Evolutionary conservation across 768 basidiomycete species (phyloP).

Genomic region (Naematelia aurantialba): DNA sequence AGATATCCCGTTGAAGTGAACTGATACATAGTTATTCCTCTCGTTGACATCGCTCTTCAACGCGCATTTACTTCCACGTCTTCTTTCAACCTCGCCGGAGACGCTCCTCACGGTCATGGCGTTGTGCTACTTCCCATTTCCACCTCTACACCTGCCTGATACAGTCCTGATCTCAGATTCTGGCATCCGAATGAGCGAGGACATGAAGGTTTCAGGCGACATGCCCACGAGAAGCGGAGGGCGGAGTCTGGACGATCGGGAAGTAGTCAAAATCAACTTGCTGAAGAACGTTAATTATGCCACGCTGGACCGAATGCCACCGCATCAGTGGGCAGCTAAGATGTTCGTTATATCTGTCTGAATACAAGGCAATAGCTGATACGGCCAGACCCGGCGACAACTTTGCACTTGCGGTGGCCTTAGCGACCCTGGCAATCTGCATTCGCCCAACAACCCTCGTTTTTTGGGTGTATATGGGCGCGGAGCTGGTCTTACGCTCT

Average conservation of each 20-base stretch:
- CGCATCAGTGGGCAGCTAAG: not conserved
- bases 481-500: conserved; percentile 53
- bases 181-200: conserved; percentile 1
- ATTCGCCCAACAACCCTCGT: conserved; percentile 84
- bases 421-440: conserved; percentile 74
- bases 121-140: conserved; percentile 63
- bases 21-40: conserved; percentile 62
- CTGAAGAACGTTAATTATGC: conserved; percentile 25
- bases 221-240: too few relatives aligned
- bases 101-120: conserved; percentile 78
- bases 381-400: conserved; percentile 11
- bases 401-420: conserved; percentile 50
- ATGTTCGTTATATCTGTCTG: conserved; percentile 2
- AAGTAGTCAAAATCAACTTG: not conserved
- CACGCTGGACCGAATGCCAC: conserved; percentile 25
- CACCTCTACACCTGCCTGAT: conserved; percentile 2
- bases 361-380: not conserved
- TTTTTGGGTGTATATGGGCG: conserved; percentile 73
- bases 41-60: conserved; percentile 86
- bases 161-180: not conserved
- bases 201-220: conserved; percentile 6
- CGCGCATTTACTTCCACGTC: conserved; percentile 73
- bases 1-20: conserved; percentile 45
- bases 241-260: not conserved
- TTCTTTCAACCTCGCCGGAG: conserved; percentile 89